These are phyloP conservation scores for Ceratocystis destructans DNA, from an alignment of 2,329 filamentous ascomycete genomes.

Conservation along the genomic window DNA sequence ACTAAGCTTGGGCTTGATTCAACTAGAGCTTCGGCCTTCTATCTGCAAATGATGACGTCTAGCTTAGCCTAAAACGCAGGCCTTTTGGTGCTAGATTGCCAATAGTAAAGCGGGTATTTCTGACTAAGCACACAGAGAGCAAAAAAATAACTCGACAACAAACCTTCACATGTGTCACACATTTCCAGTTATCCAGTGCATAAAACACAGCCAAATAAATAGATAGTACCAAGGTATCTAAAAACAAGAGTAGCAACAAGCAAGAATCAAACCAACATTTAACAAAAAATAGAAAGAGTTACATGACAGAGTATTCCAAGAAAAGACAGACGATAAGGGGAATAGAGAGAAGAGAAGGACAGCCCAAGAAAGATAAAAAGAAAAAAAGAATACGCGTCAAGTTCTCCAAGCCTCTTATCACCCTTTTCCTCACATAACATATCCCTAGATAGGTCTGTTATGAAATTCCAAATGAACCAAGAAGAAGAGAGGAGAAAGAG, in stretches of 20 bases:
- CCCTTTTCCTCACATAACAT: not conserved
- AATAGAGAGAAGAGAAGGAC: conserved; percentile 6
- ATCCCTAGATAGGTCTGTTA: not conserved
- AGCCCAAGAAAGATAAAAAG: conserved; percentile 1
- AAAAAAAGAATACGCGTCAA: not conserved
- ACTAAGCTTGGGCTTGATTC: not conserved
- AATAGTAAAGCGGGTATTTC: not conserved
- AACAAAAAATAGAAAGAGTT: conserved; percentile 2
- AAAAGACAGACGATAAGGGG: not conserved
- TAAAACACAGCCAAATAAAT: not conserved
- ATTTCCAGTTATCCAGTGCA: not conserved
- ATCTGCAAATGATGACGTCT: not conserved
- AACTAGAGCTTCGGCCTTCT: not conserved
- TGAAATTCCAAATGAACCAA: conserved; percentile 2
- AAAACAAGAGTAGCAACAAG: not conserved
- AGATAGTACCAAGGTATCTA: conserved; percentile 12
- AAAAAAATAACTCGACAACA: not conserved
- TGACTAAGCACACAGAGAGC: not conserved
- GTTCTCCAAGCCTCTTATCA: not conserved
- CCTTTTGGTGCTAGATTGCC: not conserved
- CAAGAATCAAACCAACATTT: conserved; percentile 5
- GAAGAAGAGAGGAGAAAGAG: conserved; percentile 5
- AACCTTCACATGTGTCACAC: not conserved
- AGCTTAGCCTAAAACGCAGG: not conserved
- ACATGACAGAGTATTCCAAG: conserved; percentile 11